Evolutionary conservation across 2,329 filamentous ascomycete species (phyloP).

Genomic region (Microcyclosporella mali): DNA sequence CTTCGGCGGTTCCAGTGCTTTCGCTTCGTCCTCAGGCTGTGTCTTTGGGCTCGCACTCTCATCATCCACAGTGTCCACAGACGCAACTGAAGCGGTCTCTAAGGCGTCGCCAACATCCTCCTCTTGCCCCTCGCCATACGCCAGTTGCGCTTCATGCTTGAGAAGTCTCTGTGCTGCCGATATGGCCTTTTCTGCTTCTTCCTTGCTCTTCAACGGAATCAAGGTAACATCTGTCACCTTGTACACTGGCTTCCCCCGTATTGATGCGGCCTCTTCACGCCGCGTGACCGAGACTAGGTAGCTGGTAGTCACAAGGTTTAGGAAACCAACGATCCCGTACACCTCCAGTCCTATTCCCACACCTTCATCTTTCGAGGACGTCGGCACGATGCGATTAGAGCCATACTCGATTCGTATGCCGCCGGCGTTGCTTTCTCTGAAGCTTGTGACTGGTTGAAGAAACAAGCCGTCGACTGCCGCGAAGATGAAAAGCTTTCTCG

Average conservation of each 20-base stretch:
- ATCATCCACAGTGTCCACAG: conserved; percentile 18
- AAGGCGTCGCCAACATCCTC: conserved; percentile 25
- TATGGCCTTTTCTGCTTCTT: conserved; percentile 68
- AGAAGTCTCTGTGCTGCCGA: conserved; percentile 38
- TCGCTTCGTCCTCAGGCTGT: conserved; percentile 7
- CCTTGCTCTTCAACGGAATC: conserved; percentile 75
- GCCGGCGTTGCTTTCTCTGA: conserved; percentile 6
- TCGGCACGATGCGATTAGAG: conserved; percentile 45
- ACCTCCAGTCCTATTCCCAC: conserved; percentile 40
- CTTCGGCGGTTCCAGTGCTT: conserved; percentile 29
- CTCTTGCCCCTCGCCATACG: conserved; percentile 26
- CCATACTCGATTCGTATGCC: conserved; percentile 29
- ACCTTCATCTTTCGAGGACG: conserved; percentile 27
- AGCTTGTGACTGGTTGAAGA: conserved; percentile 56
- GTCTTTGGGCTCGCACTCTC: conserved; percentile 26
- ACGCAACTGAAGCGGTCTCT: conserved; percentile 29
- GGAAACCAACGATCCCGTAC: conserved; percentile 56
- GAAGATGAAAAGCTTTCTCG: conserved; percentile 68
- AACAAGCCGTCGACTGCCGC: conserved; percentile 78
- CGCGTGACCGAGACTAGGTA: conserved; percentile 84
- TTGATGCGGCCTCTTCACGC: conserved; percentile 80
- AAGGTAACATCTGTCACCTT: conserved; percentile 81
- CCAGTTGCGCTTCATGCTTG: conserved; percentile 1
- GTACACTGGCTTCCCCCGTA: conserved; percentile 76
- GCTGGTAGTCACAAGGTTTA: conserved; percentile 72